A percentile compares a stretch with the other conserved stretches of the same genome.
phyloP scores from a whole-genome alignment of 2,329 filamentous ascomycete species.

The Ophiostoma quercus region DNA sequence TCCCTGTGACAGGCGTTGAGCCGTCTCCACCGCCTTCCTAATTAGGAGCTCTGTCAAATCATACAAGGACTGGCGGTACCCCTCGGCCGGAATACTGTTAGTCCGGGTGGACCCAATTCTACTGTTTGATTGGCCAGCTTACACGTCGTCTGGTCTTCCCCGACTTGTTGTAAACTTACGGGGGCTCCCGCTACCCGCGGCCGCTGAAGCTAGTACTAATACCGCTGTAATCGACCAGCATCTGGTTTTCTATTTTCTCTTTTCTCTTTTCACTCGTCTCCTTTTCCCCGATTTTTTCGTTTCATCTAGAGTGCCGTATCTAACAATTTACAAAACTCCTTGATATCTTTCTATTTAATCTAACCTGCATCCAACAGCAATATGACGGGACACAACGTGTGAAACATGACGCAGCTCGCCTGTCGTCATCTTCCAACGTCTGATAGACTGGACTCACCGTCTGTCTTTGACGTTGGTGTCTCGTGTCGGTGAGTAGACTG shows the following conservation, averaged over 20 bases:
- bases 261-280: background rate
- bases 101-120: background rate
- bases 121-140: background rate
- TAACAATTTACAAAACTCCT: background rate
- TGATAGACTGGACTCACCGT: background rate
- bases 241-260: background rate
- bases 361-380: background rate
- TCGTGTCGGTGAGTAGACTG: background rate
- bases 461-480: background rate
- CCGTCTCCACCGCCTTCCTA: slow-evolving; percentile 2
- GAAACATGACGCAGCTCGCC: slow-evolving; percentile 11
- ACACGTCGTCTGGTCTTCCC: background rate
- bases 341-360: background rate
- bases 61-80: background rate
- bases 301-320: background rate
- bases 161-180: background rate
- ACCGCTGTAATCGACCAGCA: background rate
- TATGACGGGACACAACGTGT: background rate
- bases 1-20: background rate
- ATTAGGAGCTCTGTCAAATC: background rate
- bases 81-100: slow-evolving; percentile 13
- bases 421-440: slow-evolving; percentile 6
- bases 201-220: slow-evolving; percentile 7
- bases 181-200: slow-evolving; percentile 9
- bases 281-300: background rate